These are phyloP conservation scores for Nematocida ironsii DNA, from an alignment of 371 early-diverging fungal genomes.

Conservation along the genomic window DNA sequence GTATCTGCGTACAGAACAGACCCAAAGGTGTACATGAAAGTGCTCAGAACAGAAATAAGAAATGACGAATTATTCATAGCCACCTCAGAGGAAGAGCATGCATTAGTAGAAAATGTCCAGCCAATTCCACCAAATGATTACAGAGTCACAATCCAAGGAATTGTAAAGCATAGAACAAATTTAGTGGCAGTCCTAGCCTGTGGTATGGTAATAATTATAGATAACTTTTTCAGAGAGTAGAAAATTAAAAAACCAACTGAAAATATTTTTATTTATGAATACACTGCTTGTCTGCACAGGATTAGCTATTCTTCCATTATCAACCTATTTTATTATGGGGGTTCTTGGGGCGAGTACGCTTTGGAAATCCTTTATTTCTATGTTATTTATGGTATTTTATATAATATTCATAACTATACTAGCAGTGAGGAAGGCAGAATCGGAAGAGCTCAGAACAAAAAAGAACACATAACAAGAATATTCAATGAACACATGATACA, in stretches of 20 bases:
- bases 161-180: slow-evolving; percentile 19
- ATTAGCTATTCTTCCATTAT: slow-evolving; percentile 22
- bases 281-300: slow-evolving; percentile 15
- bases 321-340: slow-evolving; percentile 16
- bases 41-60: slow-evolving; percentile 41
- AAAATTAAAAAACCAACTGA: background rate
- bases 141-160: slow-evolving; percentile 32
- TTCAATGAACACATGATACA: too few species aligned
- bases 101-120: slow-evolving; percentile 24
- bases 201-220: slow-evolving; percentile 35
- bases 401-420: slow-evolving; percentile 17
- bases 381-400: slow-evolving; percentile 21
- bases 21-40: slow-evolving; percentile 58
- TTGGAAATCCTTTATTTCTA: slow-evolving; percentile 19
- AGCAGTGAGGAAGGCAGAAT: background rate
- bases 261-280: slow-evolving; percentile 50
- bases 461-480: background rate
- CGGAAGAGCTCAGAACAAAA: slow-evolving; percentile 17
- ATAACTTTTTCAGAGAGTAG: slow-evolving; percentile 34
- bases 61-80: slow-evolving; percentile 38
- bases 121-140: slow-evolving; percentile 26
- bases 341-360: background rate
- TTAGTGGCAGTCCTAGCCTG: slow-evolving; percentile 43
- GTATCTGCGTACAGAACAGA: slow-evolving; percentile 53
- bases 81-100: slow-evolving; percentile 57